Base-by-base conservation (phyloP, 1,139 yeast species). In the Kodamaea arcana region DNA sequence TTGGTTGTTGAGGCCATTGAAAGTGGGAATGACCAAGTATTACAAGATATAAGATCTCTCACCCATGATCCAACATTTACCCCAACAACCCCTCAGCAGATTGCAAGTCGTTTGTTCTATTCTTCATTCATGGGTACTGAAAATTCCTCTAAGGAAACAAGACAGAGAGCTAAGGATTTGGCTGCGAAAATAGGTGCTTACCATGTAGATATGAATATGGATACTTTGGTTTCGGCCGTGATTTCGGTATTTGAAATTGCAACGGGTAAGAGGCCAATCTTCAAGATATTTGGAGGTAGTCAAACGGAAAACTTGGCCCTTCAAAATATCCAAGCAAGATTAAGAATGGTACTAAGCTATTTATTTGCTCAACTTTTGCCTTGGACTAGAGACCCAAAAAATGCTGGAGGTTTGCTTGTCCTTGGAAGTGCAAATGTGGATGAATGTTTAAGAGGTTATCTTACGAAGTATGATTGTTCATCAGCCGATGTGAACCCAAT, bases 361-460 rank as follows among this genome's bases (percentile, higher is more conserved):
- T 60, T 92, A 31, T 88, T 92, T 71, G 97, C 99, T 0, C 96
- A 92, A 52, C 66, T 92, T 34, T 68, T 92, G 37, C 98, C 99
- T 4, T 92, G 98, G 97, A 85, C 88, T 12, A 73, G 97, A 46
- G 38, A 37, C 21, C 62, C 73, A 31, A 68, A 71, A 23, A 69
- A 74, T 32, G 72, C 80, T 12, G 88, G 88, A 4, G 96, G 97
- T 0, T 62, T 92, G 33, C 67, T 92, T 29, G 99, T 92, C 7
- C 69, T 92, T 37, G 98, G 98, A 1, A 82, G 94, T 54, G 97
- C 98, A 6, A 92, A 92, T 56, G 98, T 92, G n/a, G 99, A 92
- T 58, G 99, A 92, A 57, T 87, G 95, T 49, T 65, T 92, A 42
- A 72, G 99, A 44, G 99, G 99, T 0, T 92, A 92, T 53, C 70